Evolutionary conservation across 345 rosid genomes (phyloP), one percentile per base, ranked within the genome.

Genomic region (Euphorbia pulcherrima): DNA sequence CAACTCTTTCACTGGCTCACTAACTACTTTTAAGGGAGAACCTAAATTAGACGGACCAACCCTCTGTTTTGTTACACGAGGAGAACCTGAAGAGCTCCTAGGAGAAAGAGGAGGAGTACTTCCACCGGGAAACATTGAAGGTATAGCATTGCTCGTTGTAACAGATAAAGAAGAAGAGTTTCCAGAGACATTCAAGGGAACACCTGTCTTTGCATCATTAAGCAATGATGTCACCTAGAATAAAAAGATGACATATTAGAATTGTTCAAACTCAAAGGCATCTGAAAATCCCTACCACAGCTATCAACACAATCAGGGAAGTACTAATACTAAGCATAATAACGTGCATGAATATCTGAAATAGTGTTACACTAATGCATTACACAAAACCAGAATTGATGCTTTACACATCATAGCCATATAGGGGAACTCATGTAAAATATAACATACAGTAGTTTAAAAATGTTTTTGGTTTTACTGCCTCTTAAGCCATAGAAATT

Each of bases 101-200:
- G 99, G 99, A 47, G 99, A 94, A 68, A 94, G 95, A 8, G 99
- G 97, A 71, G 99, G 99, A 27, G 96, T 87, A 74, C 95, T 89
- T 62, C 96, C 99, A 59, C 88, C 87, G 64, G 93, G 96, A 82
- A 94, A 94, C 88, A 94, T 84, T 50, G 99, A 94, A 17, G 99
- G 99, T 72, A 94, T 68, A 28, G 94, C 69, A 79, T 80, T 86
- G 80, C 81, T 80, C 2, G 86, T 33, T 48, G 83, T 75, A 75
- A 86, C 61, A 77, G 68, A 82, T 67, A 90, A 71, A 80, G 79
- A 71, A 67, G 91, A 85, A 37, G 87, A 81, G 73, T 76, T 91
- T 26, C 88, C 90, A 62, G 84, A 67, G 29, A 80, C 86, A 78
- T 85, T 91, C 79, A 94, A 78, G 69, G 97, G 89, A 74, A 74